Percentiles rank a stretch among this genome's conserved stretches.
Conservation (phyloP, 2,329 filamentous ascomycete genomes). For the Bipolaris zeicola region DNA sequence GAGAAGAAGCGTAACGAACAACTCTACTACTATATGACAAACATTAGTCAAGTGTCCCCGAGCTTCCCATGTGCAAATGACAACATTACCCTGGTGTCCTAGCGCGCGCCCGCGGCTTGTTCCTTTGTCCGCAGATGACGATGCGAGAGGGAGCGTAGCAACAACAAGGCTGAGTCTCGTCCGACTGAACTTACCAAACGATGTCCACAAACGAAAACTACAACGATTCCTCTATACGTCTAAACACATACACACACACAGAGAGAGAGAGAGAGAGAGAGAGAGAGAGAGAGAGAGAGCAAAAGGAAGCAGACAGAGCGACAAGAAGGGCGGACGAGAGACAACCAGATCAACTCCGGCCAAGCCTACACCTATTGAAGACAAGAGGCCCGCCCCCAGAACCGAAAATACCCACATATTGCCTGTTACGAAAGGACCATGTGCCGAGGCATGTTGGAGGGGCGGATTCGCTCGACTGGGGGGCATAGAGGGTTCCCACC, state of each 20-base stretch:
- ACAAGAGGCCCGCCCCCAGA: not conserved
- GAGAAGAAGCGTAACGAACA: too few species aligned
- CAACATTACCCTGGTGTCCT: constrained; percentile 15
- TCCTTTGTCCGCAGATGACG: too few species aligned
- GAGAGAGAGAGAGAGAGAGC: not conserved
- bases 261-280: not conserved
- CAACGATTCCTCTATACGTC: not conserved
- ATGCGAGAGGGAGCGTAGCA: too few species aligned
- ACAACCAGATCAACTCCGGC: not conserved
- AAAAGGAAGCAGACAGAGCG: not conserved
- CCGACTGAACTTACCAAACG: not conserved
- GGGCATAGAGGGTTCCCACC: too few species aligned
- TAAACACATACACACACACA: not conserved
- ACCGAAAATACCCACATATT: not conserved
- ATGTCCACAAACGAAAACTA: not conserved
- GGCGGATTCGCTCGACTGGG: too few species aligned
- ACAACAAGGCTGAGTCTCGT: too few species aligned
- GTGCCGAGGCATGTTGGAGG: not conserved
- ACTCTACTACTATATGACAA: too few species aligned
- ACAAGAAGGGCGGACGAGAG: not conserved
- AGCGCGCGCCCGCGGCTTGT: constrained; percentile 17
- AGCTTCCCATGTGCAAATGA: not conserved
- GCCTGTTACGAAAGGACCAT: not conserved
- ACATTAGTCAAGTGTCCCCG: too few species aligned
- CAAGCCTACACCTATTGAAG: not conserved